Conservation (phyloP, 2,329 filamentous ascomycete species). For the Lecanicillium sp. region DNA sequence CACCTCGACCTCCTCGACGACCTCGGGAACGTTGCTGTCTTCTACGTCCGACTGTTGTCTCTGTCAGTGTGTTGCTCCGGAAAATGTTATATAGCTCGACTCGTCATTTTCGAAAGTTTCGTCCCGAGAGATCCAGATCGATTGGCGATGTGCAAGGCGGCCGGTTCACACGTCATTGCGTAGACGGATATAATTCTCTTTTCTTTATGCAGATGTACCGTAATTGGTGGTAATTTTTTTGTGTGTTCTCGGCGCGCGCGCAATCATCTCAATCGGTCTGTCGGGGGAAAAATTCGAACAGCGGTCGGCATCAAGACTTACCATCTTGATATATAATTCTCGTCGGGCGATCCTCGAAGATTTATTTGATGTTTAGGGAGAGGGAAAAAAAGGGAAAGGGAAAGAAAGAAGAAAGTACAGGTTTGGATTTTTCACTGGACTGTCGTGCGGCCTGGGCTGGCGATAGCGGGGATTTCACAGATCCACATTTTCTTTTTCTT, state of each 20-base stretch:
- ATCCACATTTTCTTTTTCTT: conserved; percentile 1
- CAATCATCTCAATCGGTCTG: conserved; percentile 7
- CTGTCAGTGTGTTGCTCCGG: conserved; percentile 11
- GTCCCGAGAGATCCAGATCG: conserved; percentile 1
- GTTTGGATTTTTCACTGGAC: conserved; percentile 17
- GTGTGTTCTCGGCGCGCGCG: background rate
- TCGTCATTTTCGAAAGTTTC: background rate
- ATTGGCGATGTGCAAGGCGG: conserved; percentile 1
- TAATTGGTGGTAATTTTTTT: background rate
- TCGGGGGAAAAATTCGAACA: conserved; percentile 1
- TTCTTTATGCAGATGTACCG: background rate
- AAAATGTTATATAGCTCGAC: background rate
- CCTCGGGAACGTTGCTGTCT: conserved; percentile 89
- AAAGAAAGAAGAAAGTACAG: conserved; percentile 20
- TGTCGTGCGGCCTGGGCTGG: conserved; percentile 21
- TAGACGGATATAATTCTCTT: no score
- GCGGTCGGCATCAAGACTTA: conserved; percentile 33
- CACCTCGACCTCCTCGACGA: conserved; percentile 87
- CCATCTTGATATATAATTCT: conserved; percentile 53
- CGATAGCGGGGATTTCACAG: conserved; percentile 7
- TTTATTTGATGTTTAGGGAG: conserved; percentile 34
- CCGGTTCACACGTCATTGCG: background rate
- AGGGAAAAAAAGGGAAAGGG: conserved; percentile 18
- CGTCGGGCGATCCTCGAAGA: conserved; percentile 67
- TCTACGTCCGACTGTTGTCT: conserved; percentile 92